Evolutionary conservation across 192 early-diverging fungal genomes (phyloP), one percentile per base, ranked within the genome.

Genomic region (Coemansia sp.): DNA sequence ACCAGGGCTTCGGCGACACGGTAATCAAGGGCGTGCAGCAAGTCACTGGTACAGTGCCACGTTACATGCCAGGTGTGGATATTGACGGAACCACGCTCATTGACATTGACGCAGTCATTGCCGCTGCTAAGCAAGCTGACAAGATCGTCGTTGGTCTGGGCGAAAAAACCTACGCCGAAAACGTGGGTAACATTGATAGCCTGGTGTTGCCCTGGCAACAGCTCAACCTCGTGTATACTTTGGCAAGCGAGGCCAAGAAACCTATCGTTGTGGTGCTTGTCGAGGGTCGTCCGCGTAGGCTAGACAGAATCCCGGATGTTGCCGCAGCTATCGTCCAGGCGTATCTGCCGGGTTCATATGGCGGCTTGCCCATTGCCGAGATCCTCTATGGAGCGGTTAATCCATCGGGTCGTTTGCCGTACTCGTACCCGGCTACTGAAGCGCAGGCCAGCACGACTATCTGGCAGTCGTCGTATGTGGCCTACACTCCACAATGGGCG

Each of bases 261-360:
- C 77, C 77, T 7, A 63, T 90, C 38, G 68, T 85, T 0, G 79
- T 85, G 12, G 80, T 90, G 31, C 71, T 90, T 0, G 74, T 88
- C 11, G 77, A 88, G 44, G 87, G 87, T 5, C 85, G 89, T 41
- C 87, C 87, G 6, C 77, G 89, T 58, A 73, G 74, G 7, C 71
- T 90, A 8, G 71, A 77, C 38, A 15, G 72, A 5, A 17, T 64
- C 0, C 72, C 34, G 19, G 45, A 61, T 21, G 23, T 44, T 14
- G 84, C 85, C 10, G 69, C 76, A 37, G 89, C 85, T 0, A 75
- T 90, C 3, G 64, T 90, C 11, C 74, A 88, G 32, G 82, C 86
- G 0, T 90, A 88, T 53, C 70, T 90, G 2, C 89, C 87, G 5
- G 89, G 89, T 1, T 81, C 86, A 1, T 90, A 87, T 74, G 89